Conservation (phyloP, 495 filamentous ascomycete genomes). For the Xylaria acuta region DNA sequence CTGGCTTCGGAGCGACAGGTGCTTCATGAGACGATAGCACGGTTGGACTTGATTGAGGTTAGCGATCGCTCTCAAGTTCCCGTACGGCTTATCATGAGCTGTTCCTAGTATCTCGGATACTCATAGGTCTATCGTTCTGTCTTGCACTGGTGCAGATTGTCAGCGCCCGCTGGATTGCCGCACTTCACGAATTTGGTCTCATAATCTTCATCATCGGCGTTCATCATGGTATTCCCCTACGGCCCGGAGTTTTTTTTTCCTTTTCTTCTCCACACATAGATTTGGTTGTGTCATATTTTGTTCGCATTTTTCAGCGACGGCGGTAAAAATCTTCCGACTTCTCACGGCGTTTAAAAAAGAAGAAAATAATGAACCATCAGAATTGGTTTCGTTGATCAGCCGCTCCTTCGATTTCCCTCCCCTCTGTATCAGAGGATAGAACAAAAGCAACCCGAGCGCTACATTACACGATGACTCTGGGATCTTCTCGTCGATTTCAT, state of each 20-base stretch:
- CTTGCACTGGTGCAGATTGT: not conserved
- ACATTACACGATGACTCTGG: not conserved
- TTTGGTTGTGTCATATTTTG: conserved; percentile 34
- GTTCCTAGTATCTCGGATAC: not conserved
- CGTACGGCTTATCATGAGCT: not conserved
- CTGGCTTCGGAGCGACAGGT: conserved; percentile 3
- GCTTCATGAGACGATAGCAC: not conserved
- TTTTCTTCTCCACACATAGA: conserved; percentile 37
- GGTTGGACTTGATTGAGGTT: not conserved
- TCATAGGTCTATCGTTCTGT: not conserved
- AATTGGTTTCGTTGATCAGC: conserved; percentile 23
- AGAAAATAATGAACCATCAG: conserved; percentile 35
- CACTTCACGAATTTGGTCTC: conserved; percentile 26
- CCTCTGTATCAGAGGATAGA: conserved; percentile 6
- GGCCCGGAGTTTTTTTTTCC: conserved; percentile 33
- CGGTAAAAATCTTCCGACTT: conserved; percentile 36
- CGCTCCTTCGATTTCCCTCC: conserved; percentile 16
- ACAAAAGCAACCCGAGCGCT: not conserved
- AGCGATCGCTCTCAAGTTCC: not conserved
- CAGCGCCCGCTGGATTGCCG: conserved; percentile 3
- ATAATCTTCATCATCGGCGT: conserved; percentile 36
- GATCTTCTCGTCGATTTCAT: not conserved
- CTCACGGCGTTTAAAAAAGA: conserved; percentile 41
- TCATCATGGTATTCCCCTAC: conserved; percentile 32
- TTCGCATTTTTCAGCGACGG: conserved; percentile 42